Evolutionary conservation across 78 protist genomes (phyloP), one percentile per base, ranked within the genome.

Genomic region (Pelomyxa schiedti): DNA sequence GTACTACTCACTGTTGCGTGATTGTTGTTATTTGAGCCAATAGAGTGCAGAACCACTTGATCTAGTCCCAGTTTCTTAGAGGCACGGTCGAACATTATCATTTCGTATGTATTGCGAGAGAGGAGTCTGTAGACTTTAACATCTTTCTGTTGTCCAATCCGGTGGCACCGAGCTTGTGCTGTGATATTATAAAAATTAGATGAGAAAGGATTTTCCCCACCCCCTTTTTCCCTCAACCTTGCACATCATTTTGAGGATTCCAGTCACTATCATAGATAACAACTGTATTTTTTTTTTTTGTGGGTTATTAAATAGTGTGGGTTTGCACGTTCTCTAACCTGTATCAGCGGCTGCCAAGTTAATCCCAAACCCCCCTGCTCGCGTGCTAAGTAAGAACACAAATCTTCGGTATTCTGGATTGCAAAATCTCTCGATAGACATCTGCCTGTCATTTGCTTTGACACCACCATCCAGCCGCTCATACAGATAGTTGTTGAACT

Each of bases 321-420:
- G n/a, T n/a, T n/a, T n/a, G n/a, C n/a, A n/a, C n/a, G n/a, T n/a
- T n/a, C n/a, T n/a, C n/a, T n/a, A n/a, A n/a, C n/a, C n/a, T n/a
- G n/a, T 95, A 72, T 94, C 95, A 30, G 97, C 96, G 2, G 93
- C 73, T n/a, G 90, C 76, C 39, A 95, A 73, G 67, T 91, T 95
- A 75, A 95, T 88, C 70, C 98, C 98, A 24, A 90, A 81, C 29
- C 98, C 98, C 47, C 98, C 98, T 1, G 98, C 96, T n/a, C 95
- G 72, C 26, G 98, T 95, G 38, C 89, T 78, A 30, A 92, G 81
- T 16, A 94, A 69, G 77, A 94, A 94, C 28, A 88, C 85, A 47
- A 91, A 89, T 16, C 92, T 7, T 40, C 69, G 67, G 28, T 71
- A 65, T 8, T 47, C 47, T 67, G 72, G 63, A 40, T 67, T 65